Percentiles rank a stretch among this genome's conserved stretches.
phyloP scores from a whole-genome alignment of 805 yeast species.

The Kazachstania viticola region DNA sequence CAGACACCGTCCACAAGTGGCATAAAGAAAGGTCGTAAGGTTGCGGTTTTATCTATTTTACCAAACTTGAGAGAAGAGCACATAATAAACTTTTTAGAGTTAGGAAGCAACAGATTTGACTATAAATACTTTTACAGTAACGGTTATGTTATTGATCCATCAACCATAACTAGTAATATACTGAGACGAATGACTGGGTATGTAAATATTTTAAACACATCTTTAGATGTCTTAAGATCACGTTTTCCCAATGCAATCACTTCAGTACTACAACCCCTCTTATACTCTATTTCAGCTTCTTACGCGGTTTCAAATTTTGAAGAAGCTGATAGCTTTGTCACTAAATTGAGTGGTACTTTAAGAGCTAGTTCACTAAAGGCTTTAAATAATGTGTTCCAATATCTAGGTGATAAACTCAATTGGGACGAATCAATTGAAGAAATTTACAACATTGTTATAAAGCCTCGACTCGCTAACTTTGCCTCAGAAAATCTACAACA shows the following conservation, averaged over 20 bases:
- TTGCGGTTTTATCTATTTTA: constrained; percentile 53
- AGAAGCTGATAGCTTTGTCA: constrained; percentile 14
- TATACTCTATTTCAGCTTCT: constrained; percentile 43
- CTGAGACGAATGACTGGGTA: constrained; percentile 54
- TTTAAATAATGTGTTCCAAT: constrained; percentile 42
- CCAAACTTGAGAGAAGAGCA: constrained; percentile 43
- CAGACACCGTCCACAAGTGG: constrained; percentile 60
- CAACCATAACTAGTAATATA: constrained; percentile 20
- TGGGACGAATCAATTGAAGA: constrained; percentile 45
- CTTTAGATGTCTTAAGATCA: constrained; percentile 40
- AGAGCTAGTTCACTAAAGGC: constrained; percentile 62
- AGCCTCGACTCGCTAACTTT: constrained; percentile 57
- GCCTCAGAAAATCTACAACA: constrained; percentile 72
- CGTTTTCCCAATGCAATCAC: constrained; percentile 38
- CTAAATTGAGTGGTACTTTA: constrained; percentile 42
- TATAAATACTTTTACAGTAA: constrained; percentile 27
- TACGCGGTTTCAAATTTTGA: constrained; percentile 31
- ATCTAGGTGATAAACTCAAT: constrained; percentile 37
- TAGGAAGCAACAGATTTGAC: constrained; percentile 48
- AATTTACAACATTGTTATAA: constrained; percentile 43
- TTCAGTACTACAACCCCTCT: constrained; percentile 43
- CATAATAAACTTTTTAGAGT: constrained; percentile 45
- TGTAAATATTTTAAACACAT: constrained; percentile 31
- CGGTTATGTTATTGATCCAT: constrained; percentile 11
- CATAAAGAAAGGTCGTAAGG: constrained; percentile 58